A percentile compares a stretch with the other conserved stretches of the same genome.
phyloP scores from a whole-genome alignment of 768 basidiomycete genomes.

The Mycena alexandri region DNA sequence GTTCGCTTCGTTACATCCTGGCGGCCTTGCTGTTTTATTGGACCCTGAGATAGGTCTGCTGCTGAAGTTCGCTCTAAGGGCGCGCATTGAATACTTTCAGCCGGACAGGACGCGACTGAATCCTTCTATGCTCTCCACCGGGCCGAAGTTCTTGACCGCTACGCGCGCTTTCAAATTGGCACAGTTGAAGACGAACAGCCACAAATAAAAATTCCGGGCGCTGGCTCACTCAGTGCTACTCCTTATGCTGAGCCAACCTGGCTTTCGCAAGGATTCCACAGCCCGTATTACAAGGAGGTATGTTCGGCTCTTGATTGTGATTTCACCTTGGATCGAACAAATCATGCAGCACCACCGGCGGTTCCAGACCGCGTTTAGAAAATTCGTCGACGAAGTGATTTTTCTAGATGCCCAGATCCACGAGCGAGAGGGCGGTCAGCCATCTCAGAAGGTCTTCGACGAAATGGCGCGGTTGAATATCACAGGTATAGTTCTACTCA shows the following conservation, averaged over 20 bases:
- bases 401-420: slow-evolving; percentile 65
- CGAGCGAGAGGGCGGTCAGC: slow-evolving; percentile 78
- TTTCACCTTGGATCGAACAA: background rate
- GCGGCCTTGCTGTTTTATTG: slow-evolving; percentile 83
- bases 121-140: slow-evolving; percentile 37
- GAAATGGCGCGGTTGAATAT: slow-evolving; percentile 78
- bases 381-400: slow-evolving; percentile 80
- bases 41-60: slow-evolving; percentile 79
- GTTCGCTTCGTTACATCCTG: slow-evolving; percentile 87
- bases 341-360: slow-evolving; percentile 67
- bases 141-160: slow-evolving; percentile 59
- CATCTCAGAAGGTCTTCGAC: slow-evolving; percentile 68
- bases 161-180: slow-evolving; percentile 73
- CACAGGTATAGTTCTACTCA: slow-evolving; percentile 39
- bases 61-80: too few species aligned
- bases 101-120: slow-evolving; percentile 77
- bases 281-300: slow-evolving; percentile 19
- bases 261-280: slow-evolving; percentile 43
- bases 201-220: slow-evolving; percentile 56
- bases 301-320: background rate
- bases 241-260: slow-evolving; percentile 88
- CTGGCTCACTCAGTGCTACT: slow-evolving; percentile 70
- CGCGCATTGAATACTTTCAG: slow-evolving; percentile 61
- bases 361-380: slow-evolving; percentile 74
- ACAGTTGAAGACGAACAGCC: slow-evolving; percentile 67